A percentile compares a stretch with the other conserved stretches of the same genome.
Conservation (phyloP, 2,329 filamentous ascomycete genomes). For the Aspergillus uvarum region DNA sequence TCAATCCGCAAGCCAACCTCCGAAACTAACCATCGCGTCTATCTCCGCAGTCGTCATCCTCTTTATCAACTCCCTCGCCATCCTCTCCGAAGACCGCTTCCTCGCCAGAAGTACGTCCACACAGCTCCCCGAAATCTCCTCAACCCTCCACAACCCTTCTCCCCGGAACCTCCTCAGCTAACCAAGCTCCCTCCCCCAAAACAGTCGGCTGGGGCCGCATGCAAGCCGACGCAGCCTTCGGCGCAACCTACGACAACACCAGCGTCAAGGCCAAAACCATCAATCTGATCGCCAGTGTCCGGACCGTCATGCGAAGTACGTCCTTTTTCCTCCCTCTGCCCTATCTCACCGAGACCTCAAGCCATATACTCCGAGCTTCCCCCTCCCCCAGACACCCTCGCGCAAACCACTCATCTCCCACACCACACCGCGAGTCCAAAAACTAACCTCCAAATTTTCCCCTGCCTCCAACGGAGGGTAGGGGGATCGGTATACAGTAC, state of each 20-base stretch:
- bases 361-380: too few species aligned
- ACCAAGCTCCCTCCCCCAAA: neutral
- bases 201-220: conserved; percentile 75
- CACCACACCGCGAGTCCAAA: neutral
- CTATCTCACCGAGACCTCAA: too few species aligned
- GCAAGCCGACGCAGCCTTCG: conserved; percentile 71
- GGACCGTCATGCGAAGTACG: conserved; percentile 90
- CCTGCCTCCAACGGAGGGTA: too few species aligned
- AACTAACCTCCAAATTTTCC: neutral
- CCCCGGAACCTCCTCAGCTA: too few species aligned
- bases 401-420: neutral
- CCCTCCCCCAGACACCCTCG: neutral
- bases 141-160: too few species aligned
- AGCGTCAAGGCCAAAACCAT: conserved; percentile 85
- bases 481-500: conserved; percentile 56
- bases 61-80: conserved; percentile 87
- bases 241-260: conserved; percentile 66
- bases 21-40: conserved; percentile 1
- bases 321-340: conserved; percentile 23
- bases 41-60: conserved; percentile 68
- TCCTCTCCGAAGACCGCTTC: conserved; percentile 93
- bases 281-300: conserved; percentile 84
- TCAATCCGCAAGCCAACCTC: neutral
- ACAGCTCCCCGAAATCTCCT: neutral
- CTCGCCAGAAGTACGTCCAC: conserved; percentile 67